phyloP scores from a whole-genome alignment of 2,329 filamentous ascomycete species.

The Alternaria sp. region DNA sequence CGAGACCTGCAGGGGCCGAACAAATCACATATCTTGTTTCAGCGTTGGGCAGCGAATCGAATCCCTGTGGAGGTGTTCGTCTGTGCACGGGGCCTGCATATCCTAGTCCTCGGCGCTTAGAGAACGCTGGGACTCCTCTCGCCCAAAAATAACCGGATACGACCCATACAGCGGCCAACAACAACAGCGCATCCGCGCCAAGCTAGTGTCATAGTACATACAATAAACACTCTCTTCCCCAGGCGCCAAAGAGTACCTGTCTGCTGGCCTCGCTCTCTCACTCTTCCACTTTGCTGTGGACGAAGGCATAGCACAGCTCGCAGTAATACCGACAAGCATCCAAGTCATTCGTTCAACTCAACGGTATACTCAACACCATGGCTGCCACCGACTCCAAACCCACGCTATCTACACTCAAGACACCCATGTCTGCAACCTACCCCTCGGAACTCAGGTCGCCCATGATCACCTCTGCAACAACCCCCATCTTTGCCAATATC shows the following conservation, averaged over 20 bases:
- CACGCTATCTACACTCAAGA: slow-evolving; percentile 55
- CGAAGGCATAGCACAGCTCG: slow-evolving; percentile 38
- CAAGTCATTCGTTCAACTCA: slow-evolving; percentile 41
- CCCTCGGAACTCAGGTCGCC: slow-evolving; percentile 69
- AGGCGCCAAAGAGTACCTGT: slow-evolving; percentile 37
- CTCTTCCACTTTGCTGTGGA: slow-evolving; percentile 38
- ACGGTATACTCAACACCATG: slow-evolving; percentile 41
- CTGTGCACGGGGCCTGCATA: slow-evolving; percentile 30
- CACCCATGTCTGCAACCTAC: slow-evolving; percentile 69
- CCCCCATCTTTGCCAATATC: slow-evolving; percentile 63
- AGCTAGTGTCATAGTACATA: slow-evolving; percentile 36
- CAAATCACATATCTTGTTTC: slow-evolving; percentile 51
- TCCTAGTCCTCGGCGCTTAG: slow-evolving; percentile 41
- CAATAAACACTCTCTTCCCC: slow-evolving; percentile 46
- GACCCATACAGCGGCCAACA: slow-evolving; percentile 45
- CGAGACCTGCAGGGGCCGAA: slow-evolving; percentile 47
- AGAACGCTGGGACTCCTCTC: slow-evolving; percentile 40
- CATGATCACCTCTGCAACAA: slow-evolving; percentile 60
- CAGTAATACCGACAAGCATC: slow-evolving; percentile 29
- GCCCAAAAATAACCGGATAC: slow-evolving; percentile 32
- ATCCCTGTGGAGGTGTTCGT: slow-evolving; percentile 22
- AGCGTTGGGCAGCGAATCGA: slow-evolving; percentile 33
- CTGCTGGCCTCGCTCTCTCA: slow-evolving; percentile 39
- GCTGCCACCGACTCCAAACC: slow-evolving; percentile 54
- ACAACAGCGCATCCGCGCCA: slow-evolving; percentile 42